Conservation (phyloP, 1,139 yeast genomes). For the Sporopachydermia cereana region DNA sequence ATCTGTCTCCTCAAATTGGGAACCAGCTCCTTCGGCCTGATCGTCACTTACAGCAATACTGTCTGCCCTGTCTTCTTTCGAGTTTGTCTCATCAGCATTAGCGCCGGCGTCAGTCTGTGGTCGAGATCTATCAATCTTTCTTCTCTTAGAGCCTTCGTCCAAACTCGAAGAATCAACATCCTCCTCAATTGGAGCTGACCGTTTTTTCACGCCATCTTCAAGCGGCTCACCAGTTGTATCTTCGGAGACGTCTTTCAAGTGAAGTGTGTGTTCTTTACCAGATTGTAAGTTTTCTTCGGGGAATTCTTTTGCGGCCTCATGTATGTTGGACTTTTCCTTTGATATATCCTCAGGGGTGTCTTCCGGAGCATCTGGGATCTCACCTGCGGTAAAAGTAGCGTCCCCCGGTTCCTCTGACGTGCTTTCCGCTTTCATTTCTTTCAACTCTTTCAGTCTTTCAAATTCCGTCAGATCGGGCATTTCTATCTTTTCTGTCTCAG, state of each 20-base stretch:
- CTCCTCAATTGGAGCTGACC: too few species aligned
- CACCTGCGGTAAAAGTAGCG: conserved; percentile 3
- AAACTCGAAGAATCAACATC: too few species aligned
- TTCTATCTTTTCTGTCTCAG: conserved; percentile 71
- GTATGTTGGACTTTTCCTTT: conserved; percentile 10
- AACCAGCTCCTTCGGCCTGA: conserved; percentile 6
- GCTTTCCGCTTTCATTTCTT: conserved; percentile 6
- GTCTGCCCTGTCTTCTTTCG: conserved; percentile 13
- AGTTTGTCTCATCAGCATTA: conserved; percentile 15
- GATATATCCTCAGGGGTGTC: conserved; percentile 1
- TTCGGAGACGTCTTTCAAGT: too few species aligned
- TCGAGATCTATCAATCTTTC: too few species aligned
- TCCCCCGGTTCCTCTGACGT: neutral
- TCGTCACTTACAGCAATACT: conserved; percentile 12
- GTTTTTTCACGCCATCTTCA: too few species aligned
- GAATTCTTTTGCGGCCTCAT: conserved; percentile 15
- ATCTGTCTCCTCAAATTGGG: neutral
- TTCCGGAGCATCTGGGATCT: neutral
- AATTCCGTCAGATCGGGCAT: conserved; percentile 9
- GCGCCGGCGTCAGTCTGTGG: too few species aligned
- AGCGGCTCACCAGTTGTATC: too few species aligned
- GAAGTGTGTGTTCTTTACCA: too few species aligned
- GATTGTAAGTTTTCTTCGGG: conserved; percentile 11
- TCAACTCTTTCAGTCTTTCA: conserved; percentile 13
- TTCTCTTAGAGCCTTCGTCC: too few species aligned